Base-by-base conservation (phyloP, 306 rosid species). In the Malus sylvestris region DNA sequence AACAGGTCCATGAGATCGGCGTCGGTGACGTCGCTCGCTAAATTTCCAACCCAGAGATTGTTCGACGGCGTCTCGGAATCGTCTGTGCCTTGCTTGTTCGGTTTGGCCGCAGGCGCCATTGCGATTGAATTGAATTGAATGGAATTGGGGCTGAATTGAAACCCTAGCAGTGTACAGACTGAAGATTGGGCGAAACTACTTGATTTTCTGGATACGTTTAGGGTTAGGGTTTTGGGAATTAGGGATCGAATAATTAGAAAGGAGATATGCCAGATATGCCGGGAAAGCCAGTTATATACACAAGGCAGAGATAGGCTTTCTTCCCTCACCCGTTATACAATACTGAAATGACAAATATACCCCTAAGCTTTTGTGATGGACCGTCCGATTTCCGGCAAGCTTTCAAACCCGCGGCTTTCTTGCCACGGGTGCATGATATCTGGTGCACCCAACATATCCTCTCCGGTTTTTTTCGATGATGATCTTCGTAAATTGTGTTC, bases 1-100 rank as follows among this genome's bases (percentile, higher is more conserved):
- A 96, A 96, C 0, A 93, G 84, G 8, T 90, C 89, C 93, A 87
- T 88, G 57, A 96, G 93, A 82, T 91, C 96, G 44, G 89, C 69
- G 59, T 96, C 99, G 15, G 89, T 70, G 2, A 96, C 97, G 53
- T 91, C 97, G 45, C 80, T 51, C n/a, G 93, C 79, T 67, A 96
- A 83, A 74, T 96, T 96, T 16, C 97, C 99, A 0, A 96, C 91
- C 98, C 98, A 96, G 0, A 96, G 90, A 63, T 91, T 96, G 87
- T 96, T 96, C 18, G 97, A 93, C 0, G 92, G 90, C 46, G 70
- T 66, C 42, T 78, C 83, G 4, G 83, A 52, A 10, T 89, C 93
- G 5, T 89, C 97, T 5, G 83, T 79, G 45, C 64, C 78, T 29
- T 60, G 85, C 72, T 83, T 85, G 74, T 29, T 81, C 61, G 87